Evolutionary conservation across 2,329 filamentous ascomycete genomes (phyloP), one percentile per base, ranked within the genome.

Genomic region (Aspergillus intermedius): DNA sequence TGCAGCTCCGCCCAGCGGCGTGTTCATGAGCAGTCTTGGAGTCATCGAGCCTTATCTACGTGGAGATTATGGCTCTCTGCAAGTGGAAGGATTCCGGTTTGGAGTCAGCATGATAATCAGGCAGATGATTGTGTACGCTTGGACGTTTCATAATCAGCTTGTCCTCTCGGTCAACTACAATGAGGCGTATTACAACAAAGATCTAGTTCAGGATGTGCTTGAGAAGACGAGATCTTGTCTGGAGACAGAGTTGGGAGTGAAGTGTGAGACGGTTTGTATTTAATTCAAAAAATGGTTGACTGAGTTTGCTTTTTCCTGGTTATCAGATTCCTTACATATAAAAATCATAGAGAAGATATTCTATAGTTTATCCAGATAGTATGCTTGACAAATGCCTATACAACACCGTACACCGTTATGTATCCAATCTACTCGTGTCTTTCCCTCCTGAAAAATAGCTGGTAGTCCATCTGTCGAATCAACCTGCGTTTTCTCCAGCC

Each of bases 1-100:
- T 32, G 28, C 28, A 13, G 8, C 28, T 8, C 60, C 62, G 4
- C 59, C 61, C 5, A 64, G 63, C 21, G 64, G 66, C 45, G 55
- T 67, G 5, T 62, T 57, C 37, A 55, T 58, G 15, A 54, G 52
- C 42, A 58, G 51, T 15, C 30, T 58, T 3, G 54, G 54, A 13
- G 45, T 54, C 9, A 34, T 48, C 30, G 55, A 58, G 25, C 51
- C 43, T 23, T 46, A 49, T 34, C 9, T 58, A 21, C 32, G 61
- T 17, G 59, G 53, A 10, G 54, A 53, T 5, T 65, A 65, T 43
- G 54, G 60, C 12, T 8, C 17, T 7, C n/a, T 54, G 7, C 21
- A 48, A 12, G 42, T 55, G 5, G 40, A 22, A 4, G 21, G 25
- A 8, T 55, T 50, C 21, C 35, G 45, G 28, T 54, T 55, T 30